Evolutionary conservation across 106 monocot genomes (phyloP).

Genomic region (Cymbidium sinense): DNA sequence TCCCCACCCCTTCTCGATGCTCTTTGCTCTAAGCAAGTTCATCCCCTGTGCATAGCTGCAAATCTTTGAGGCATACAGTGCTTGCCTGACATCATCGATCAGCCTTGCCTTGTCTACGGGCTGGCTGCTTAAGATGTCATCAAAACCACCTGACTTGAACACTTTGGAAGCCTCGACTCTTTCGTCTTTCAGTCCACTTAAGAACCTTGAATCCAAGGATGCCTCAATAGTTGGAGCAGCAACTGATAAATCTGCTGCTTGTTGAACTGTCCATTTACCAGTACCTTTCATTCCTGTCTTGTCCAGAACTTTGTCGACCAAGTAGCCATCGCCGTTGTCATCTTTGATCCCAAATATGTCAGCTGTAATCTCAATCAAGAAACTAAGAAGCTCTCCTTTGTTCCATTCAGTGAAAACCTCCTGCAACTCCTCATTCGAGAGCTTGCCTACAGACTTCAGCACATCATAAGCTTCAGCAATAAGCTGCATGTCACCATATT

Average conservation of each 20-base stretch:
- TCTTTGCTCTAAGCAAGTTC: conserved; percentile 49
- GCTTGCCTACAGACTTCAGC: conserved; percentile 44
- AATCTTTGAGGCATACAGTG: conserved; percentile 53
- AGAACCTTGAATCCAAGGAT: conserved; percentile 48
- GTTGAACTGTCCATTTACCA: conserved; percentile 56
- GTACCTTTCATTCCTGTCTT: conserved; percentile 59
- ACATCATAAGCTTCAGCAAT: conserved; percentile 56
- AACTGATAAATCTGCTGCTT: conserved; percentile 47
- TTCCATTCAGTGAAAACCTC: conserved; percentile 45
- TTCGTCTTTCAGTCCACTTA: conserved; percentile 48
- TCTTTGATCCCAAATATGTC: conserved; percentile 47
- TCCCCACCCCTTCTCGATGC: conserved; percentile 45
- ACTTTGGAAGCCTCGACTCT: conserved; percentile 46
- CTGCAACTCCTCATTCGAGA: conserved; percentile 35
- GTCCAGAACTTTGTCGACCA: conserved; percentile 52
- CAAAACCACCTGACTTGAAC: conserved; percentile 25
- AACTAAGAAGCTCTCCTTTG: conserved; percentile 50
- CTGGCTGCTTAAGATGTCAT: conserved; percentile 29
- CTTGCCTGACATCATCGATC: conserved; percentile 42
- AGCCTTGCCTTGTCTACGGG: conserved; percentile 32
- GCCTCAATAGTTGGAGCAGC: conserved; percentile 50
- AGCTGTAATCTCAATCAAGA: conserved; percentile 49
- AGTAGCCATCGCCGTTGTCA: conserved; percentile 34
- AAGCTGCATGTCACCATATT: conserved; percentile 57
- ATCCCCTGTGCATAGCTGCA: conserved; percentile 58